Evolutionary conservation across 2,329 filamentous ascomycete genomes (phyloP), one percentile per base, ranked within the genome.

Genomic region (Trichophyton schoenleinii): DNA sequence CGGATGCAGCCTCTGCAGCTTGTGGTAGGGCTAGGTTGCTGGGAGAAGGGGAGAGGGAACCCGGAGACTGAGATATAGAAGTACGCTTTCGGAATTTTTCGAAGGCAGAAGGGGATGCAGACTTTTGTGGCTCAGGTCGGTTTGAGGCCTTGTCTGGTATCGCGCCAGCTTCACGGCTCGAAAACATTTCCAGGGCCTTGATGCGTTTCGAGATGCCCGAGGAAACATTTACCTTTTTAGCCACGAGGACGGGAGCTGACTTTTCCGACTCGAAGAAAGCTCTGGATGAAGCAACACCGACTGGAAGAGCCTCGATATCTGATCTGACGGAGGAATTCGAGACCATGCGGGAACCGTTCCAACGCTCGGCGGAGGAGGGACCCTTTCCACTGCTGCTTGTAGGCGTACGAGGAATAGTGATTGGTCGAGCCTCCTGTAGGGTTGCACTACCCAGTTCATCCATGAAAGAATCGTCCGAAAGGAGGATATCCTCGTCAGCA

Each of bases 181-280:
- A 80, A 61, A 94, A 81, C 72, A 90, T 91, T 70, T 96, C 89
- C 60, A 99, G 79, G 5, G 91, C 91, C 73, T 96, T 95, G 72
- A 97, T 97, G 48, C 94, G 87, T 72, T 92, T 89, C 2, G 92
- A 95, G 63, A 99, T 96, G 67, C 89, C 91, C 7, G 88, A 91
- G 6, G 90, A 91, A 25, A 97, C 83, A 68, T 89, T 94, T 66
- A 86, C 81, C 71, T 91, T 95, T 71, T 88, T 90, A 2, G 83
- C 78, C 55, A 80, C 77, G 58, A 87, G 70, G 13, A 81, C 73
- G n/a, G 74, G 73, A 42, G 70, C 70, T 31, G 70, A 69, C n/a
- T 66, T 65, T 38, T 67, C 67, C 34, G 60, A 67, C 13, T 72
- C 71, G 15, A 66, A 62, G 57, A 71, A 72, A 22, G 73, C 68